Conservation (phyloP, 768 basidiomycete species). For the Termitomyces sp. region DNA sequence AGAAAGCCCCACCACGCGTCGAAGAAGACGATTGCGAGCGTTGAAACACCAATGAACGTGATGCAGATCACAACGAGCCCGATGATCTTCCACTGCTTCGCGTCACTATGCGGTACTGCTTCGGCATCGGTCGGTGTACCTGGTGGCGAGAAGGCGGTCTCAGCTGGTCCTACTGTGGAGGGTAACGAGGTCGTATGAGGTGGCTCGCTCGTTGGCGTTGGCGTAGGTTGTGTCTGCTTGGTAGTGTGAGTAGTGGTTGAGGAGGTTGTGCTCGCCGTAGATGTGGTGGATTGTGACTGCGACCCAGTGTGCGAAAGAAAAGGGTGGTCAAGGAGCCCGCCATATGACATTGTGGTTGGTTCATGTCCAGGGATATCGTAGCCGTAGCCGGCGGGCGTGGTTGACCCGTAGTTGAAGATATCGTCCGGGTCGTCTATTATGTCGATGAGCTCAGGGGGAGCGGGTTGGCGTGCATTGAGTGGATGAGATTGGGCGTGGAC, state of each 20-base stretch:
- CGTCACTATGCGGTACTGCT: constrained; percentile 39
- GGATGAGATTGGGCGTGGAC: constrained; percentile 18
- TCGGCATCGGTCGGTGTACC: constrained; percentile 16
- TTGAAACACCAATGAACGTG: constrained; percentile 51
- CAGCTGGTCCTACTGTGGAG: background rate
- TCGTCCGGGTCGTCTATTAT: constrained; percentile 12
- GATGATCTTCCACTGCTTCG: constrained; percentile 65
- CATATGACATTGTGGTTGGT: constrained; percentile 6
- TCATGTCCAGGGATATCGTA: constrained; percentile 11
- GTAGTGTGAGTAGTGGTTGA: background rate
- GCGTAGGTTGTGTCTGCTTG: constrained; percentile 4
- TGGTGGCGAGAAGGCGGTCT: constrained; percentile 6
- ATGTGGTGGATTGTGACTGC: constrained; percentile 6
- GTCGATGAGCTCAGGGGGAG: constrained; percentile 10
- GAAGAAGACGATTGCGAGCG: constrained; percentile 64
- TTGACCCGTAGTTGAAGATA: constrained; percentile 10
- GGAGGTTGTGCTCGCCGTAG: constrained; percentile 5
- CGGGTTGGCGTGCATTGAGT: constrained; percentile 3
- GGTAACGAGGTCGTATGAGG: constrained; percentile 1
- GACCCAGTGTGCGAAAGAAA: constrained; percentile 5
- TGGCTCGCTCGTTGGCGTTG: background rate
- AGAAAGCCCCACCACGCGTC: constrained; percentile 70
- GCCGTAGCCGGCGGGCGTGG: constrained; percentile 1
- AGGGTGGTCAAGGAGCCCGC: constrained; percentile 12
- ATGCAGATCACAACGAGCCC: constrained; percentile 68